A percentile compares a stretch with the other conserved stretches of the same genome.
These are phyloP conservation scores for Tuber borchii DNA, from an alignment of 495 filamentous ascomycete genomes.

Conservation along the genomic window DNA sequence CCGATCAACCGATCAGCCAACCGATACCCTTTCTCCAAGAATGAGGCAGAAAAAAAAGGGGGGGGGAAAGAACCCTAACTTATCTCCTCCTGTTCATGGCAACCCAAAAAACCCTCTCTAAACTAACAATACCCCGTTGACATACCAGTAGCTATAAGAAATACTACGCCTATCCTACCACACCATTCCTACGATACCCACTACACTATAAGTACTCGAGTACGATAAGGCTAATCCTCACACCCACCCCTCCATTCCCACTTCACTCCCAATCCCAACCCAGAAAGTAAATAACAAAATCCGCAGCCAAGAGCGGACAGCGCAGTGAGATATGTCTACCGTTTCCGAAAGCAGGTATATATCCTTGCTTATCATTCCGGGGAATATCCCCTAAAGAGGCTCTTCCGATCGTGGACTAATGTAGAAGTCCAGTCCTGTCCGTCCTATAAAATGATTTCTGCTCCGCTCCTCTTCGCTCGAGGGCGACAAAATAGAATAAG, in stretches of 20 bases:
- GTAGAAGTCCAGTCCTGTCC: neutral
- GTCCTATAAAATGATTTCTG: neutral
- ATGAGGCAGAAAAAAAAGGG: no score
- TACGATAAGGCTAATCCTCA: neutral
- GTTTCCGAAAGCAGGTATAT: neutral
- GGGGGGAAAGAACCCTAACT: no score
- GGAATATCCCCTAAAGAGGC: neutral
- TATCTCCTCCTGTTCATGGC: no score
- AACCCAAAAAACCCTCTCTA: no score
- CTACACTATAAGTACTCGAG: neutral
- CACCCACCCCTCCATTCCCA: neutral
- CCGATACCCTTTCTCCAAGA: no score
- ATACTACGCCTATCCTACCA: no score
- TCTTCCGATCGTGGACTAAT: neutral
- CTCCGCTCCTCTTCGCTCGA: neutral
- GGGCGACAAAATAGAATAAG: neutral
- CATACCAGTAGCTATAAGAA: no score
- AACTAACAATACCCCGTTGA: no score
- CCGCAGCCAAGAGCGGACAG: neutral
- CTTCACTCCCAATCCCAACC: neutral
- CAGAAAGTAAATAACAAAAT: neutral
- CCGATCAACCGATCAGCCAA: no score
- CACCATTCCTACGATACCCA: no score
- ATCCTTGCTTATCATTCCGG: neutral
- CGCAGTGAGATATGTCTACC: neutral